Evolutionary conservation across 2,329 filamentous ascomycete species (phyloP), one percentile per base, ranked within the genome.

Genomic region (Zopfia rhizophila): DNA sequence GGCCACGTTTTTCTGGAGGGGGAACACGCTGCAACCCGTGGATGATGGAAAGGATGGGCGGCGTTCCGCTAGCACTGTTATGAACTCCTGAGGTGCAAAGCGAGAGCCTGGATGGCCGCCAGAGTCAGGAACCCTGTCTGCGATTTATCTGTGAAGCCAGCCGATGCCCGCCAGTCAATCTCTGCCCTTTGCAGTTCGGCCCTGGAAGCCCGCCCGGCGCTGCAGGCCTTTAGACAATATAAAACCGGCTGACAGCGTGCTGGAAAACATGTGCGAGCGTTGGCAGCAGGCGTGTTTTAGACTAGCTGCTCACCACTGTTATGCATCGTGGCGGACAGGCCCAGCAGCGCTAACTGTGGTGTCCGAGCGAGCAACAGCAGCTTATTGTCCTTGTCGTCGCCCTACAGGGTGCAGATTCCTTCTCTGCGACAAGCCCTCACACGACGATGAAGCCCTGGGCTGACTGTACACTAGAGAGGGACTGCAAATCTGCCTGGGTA

Each of bases 1-100:
- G 47, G 48, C 54, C 54, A 57, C 54, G 54, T 55, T 57, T 48
- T 52, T 22, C 8, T 40, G 23, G 27, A 27, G 38, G 27, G 38
- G 13, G 19, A 40, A 28, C 13, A 40, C 24, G 38, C 38, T 30
- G 38, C 27, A 40, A 5, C 25, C 38, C 27, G 24, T 21, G 27
- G 28, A 19, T 11, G 38, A 32, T 28, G 38, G 16, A 11, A n/a
- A 30, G 27, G 17, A 29, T 14, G 45, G 21, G 22, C 36, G 36
- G 25, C 33, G 17, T 25, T 24, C 25, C 24, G 31, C 14, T 35
- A n/a, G 24, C 8, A n/a, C 24, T n/a, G 8, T 8, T 27, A 27
- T n/a, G 8, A 27, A 27, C 24, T 27, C n/a, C n/a, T 27, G n/a
- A 8, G 24, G 24, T n/a, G 24, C 8, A 27, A n/a, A 27, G 24